Evolutionary conservation across 2,329 filamentous ascomycete species (phyloP).

Genomic region (Talaromyces verruculosus): DNA sequence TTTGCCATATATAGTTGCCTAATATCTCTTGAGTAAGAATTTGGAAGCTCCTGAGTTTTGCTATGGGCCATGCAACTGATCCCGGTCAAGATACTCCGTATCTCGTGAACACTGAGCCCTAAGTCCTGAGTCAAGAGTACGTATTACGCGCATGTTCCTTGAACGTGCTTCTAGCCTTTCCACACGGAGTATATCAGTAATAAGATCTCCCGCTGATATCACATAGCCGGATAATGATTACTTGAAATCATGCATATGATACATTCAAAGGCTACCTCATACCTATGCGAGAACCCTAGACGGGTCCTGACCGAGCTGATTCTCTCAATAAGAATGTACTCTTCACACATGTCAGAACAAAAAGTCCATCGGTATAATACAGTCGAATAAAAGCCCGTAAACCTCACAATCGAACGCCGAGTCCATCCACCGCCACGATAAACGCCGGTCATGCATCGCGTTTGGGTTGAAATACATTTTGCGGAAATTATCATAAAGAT

Average conservation of each 20-base stretch:
- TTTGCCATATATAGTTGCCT: not conserved
- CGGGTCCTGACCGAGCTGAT: not conserved
- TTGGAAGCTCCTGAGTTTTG: not conserved
- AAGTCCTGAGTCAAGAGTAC: not conserved
- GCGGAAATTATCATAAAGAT: not conserved
- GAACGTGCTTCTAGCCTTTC: conserved; percentile 2
- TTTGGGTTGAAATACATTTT: not conserved
- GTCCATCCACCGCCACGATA: not conserved
- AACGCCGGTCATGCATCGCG: conserved; percentile 16
- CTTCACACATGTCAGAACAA: not conserved
- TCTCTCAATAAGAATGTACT: not conserved
- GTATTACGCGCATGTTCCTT: not conserved
- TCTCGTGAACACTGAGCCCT: not conserved
- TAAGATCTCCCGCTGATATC: not conserved
- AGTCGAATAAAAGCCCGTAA: not conserved
- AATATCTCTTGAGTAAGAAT: not conserved
- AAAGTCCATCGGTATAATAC: not conserved
- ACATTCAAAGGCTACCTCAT: not conserved
- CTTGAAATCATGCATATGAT: not conserved
- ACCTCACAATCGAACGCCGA: conserved; percentile 5
- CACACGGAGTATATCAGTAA: not conserved
- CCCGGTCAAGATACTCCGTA: conserved; percentile 9
- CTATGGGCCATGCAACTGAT: not conserved
- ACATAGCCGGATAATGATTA: not conserved
- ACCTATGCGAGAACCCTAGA: not conserved